phyloP scores from a whole-genome alignment of 805 yeast species.

The Barnettozyma pratensis region DNA sequence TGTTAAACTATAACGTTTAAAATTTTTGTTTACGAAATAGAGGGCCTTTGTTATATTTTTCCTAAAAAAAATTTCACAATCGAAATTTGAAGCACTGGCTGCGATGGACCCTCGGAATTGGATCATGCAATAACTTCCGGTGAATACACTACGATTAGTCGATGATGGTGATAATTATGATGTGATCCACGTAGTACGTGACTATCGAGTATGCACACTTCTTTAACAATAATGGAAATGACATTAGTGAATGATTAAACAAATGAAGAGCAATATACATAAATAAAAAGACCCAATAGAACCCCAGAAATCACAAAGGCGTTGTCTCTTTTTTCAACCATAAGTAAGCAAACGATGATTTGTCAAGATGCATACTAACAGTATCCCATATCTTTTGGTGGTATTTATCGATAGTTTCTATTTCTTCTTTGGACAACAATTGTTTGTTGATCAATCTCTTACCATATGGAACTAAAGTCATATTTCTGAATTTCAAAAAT shows the following conservation, averaged over 20 bases:
- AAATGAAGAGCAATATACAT: not conserved
- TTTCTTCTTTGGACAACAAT: slow-evolving; percentile 57
- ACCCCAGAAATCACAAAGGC: slow-evolving; percentile 1
- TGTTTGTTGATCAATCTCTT: slow-evolving; percentile 59
- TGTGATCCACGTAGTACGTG: too few relatives aligned
- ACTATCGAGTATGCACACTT: too few relatives aligned
- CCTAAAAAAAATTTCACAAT: slow-evolving; percentile 4
- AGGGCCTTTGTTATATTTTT: not conserved
- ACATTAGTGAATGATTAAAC: not conserved
- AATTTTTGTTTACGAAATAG: too few relatives aligned
- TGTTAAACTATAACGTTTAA: not conserved
- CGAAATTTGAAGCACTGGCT: not conserved
- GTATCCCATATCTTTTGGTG: slow-evolving; percentile 53
- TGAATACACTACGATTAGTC: too few relatives aligned
- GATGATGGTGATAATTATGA: too few relatives aligned
- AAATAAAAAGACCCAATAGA: not conserved
- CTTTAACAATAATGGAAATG: not conserved
- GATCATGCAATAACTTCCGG: too few relatives aligned
- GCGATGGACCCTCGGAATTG: not conserved
- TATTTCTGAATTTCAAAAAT: slow-evolving; percentile 71
- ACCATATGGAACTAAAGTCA: slow-evolving; percentile 85
- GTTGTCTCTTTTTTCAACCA: slow-evolving; percentile 67
- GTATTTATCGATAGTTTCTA: slow-evolving; percentile 61
- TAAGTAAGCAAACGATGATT: slow-evolving; percentile 51
- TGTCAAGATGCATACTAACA: slow-evolving; percentile 46